phyloP scores from a whole-genome alignment of 2,329 filamentous ascomycete species.

The Trichophyton schoenleinii region DNA sequence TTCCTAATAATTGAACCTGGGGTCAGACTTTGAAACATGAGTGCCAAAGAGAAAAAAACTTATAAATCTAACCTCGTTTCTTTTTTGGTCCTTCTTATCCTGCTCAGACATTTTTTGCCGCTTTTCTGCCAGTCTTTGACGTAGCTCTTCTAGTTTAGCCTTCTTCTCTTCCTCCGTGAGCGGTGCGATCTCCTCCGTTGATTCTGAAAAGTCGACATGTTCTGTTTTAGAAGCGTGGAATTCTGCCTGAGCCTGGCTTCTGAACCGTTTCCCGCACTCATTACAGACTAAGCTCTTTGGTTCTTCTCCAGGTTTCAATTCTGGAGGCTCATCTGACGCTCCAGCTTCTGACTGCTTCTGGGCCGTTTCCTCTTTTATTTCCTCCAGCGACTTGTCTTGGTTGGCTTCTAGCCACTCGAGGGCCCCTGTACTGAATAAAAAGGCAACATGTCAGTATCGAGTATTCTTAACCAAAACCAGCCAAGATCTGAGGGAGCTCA shows the following conservation, averaged over 20 bases:
- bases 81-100: conserved; percentile 15
- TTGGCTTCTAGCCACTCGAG: conserved; percentile 92
- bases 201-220: conserved; percentile 85
- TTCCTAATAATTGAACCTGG: conserved; percentile 28
- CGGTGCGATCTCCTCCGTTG: conserved; percentile 79
- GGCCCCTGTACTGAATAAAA: conserved; percentile 59
- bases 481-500: background rate
- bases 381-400: conserved; percentile 60
- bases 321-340: conserved; percentile 46
- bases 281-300: conserved; percentile 83
- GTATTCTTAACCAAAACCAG: background rate
- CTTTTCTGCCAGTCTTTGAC: conserved; percentile 13
- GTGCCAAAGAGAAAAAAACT: background rate
- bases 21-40: background rate
- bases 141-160: conserved; percentile 43
- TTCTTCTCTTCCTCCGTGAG: conserved; percentile 87
- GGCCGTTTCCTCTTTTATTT: conserved; percentile 18
- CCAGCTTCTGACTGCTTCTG: conserved; percentile 31
- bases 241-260: conserved; percentile 66
- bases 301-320: conserved; percentile 56
- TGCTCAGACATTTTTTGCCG: conserved; percentile 10
- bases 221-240: conserved; percentile 88
- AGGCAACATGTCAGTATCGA: background rate
- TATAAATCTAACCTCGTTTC: conserved; percentile 14
- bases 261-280: conserved; percentile 85